These are phyloP conservation scores for Adansonia gregorii DNA, from an alignment of 441 rosid genomes.

Conservation along the genomic window DNA sequence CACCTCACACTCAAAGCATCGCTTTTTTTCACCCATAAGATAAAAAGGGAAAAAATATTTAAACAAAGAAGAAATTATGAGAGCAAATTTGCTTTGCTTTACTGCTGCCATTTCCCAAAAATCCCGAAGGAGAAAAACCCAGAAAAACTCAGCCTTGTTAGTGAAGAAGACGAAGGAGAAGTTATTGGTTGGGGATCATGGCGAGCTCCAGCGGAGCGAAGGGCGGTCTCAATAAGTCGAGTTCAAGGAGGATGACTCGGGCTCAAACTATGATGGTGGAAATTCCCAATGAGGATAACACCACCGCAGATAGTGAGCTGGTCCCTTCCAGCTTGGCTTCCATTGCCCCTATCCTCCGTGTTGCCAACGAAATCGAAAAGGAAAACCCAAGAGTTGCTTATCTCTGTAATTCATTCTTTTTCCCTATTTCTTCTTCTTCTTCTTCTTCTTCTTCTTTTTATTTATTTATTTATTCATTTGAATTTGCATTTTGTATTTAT, in stretches of 20 bases:
- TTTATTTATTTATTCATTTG: not conserved
- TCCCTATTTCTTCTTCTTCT: not conserved
- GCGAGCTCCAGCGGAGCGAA: slow-evolving; percentile 81
- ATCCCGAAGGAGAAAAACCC: not conserved
- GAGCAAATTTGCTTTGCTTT: slow-evolving; percentile 3
- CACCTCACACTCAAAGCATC: slow-evolving; percentile 70
- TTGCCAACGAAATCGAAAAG: slow-evolving; percentile 76
- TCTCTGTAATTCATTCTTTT: slow-evolving; percentile 56
- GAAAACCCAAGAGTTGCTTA: slow-evolving; percentile 74
- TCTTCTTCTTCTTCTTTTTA: not conserved
- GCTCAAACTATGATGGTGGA: slow-evolving; percentile 60
- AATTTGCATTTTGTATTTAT: not conserved
- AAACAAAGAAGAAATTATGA: slow-evolving; percentile 18
- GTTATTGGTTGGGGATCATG: slow-evolving; percentile 40
- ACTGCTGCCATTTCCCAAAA: not conserved
- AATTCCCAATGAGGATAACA: slow-evolving; percentile 49
- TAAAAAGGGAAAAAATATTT: slow-evolving; percentile 23
- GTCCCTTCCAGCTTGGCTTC: slow-evolving; percentile 82
- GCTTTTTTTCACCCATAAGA: slow-evolving; percentile 24
- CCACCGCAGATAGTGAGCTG: slow-evolving; percentile 73
- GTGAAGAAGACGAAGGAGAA: not conserved
- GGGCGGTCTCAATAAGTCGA: slow-evolving; percentile 43
- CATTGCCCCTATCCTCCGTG: slow-evolving; percentile 80
- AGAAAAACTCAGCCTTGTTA: not conserved
- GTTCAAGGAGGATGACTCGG: slow-evolving; percentile 53